Evolutionary conservation across 768 basidiomycete species (phyloP).

Genomic region (Xanthoconium purpureum): DNA sequence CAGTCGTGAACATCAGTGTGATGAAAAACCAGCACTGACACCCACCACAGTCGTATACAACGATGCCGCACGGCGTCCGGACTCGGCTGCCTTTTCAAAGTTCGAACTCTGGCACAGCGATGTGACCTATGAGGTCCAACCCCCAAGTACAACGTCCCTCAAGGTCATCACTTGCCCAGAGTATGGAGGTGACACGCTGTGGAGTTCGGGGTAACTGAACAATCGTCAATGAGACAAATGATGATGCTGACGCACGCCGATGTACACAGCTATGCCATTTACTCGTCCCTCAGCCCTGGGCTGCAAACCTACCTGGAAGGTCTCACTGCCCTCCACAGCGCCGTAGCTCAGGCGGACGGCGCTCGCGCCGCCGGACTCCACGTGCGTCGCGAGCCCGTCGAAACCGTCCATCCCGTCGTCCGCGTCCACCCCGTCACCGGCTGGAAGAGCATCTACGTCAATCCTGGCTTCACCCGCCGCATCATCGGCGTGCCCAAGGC

Average conservation of each 20-base stretch:
- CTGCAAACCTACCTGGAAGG: conserved; percentile 77
- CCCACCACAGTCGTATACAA: conserved; percentile 61
- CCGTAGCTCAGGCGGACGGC: conserved; percentile 73
- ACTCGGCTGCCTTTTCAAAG: conserved; percentile 64
- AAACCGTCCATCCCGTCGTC: conserved; percentile 75
- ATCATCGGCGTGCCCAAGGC: conserved; percentile 78
- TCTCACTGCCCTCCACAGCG: conserved; percentile 71
- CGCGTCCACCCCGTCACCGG: conserved; percentile 84
- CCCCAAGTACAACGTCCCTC: conserved; percentile 76
- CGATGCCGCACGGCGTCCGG: conserved; percentile 59
- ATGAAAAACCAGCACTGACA: conserved; percentile 4
- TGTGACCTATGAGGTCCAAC: conserved; percentile 77
- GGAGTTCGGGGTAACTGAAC: conserved; percentile 67
- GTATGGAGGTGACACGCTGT: conserved; percentile 75
- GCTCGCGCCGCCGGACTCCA: conserved; percentile 64
- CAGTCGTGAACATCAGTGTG: conserved; percentile 14
- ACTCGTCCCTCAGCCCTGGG: conserved; percentile 73
- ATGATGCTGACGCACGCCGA: conserved; percentile 6
- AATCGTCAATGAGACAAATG: neutral
- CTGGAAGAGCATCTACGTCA: conserved; percentile 81
- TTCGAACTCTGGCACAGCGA: conserved; percentile 82
- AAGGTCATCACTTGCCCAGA: conserved; percentile 70
- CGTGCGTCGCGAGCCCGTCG: conserved; percentile 66
- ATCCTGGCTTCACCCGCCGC: conserved; percentile 78
- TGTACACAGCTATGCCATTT: conserved; percentile 64